phyloP scores from a whole-genome alignment of 2,329 filamentous ascomycete species.

The Epichloe baconii region DNA sequence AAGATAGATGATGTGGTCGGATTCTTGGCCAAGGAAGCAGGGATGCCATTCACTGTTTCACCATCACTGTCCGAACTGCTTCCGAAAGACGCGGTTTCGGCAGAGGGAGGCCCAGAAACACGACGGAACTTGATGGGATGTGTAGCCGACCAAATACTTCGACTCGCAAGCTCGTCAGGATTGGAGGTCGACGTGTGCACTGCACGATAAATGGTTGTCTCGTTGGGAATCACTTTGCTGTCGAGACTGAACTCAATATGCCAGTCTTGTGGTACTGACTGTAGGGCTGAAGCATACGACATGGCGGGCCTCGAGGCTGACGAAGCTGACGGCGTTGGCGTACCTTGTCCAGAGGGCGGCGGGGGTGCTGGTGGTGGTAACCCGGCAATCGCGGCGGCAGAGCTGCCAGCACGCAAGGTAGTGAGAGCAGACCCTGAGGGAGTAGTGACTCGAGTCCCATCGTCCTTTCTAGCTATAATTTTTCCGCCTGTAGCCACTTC shows the following conservation, averaged over 20 bases:
- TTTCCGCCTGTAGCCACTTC: slow-evolving; percentile 79
- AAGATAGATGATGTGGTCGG: slow-evolving; percentile 79
- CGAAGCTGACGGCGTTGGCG: slow-evolving; percentile 37
- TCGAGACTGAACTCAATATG: slow-evolving; percentile 92
- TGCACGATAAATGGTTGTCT: slow-evolving; percentile 91
- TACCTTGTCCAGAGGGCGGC: slow-evolving; percentile 22
- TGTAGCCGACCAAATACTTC: slow-evolving; percentile 79
- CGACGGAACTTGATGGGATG: slow-evolving; percentile 88
- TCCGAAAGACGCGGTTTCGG: slow-evolving; percentile 53
- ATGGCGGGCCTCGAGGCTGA: slow-evolving; percentile 46
- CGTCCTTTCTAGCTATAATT: slow-evolving; percentile 82
- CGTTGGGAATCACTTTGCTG: slow-evolving; percentile 69
- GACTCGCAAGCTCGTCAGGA: slow-evolving; percentile 50
- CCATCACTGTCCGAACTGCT: slow-evolving; percentile 33
- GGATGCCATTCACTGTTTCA: slow-evolving; percentile 48
- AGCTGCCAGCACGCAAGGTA: slow-evolving; percentile 26
- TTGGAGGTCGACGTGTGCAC: slow-evolving; percentile 52
- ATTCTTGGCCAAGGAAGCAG: slow-evolving; percentile 69
- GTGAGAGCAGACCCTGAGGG: slow-evolving; percentile 38
- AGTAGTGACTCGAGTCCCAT: slow-evolving; percentile 75
- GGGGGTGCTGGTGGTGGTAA: slow-evolving; percentile 2
- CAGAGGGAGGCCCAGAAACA: slow-evolving; percentile 68
- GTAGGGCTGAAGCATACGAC: slow-evolving; percentile 76
- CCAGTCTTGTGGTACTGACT: slow-evolving; percentile 79
- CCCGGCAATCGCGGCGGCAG: slow-evolving; percentile 13